Evolutionary conservation across 306 rosid genomes (phyloP).

Genomic region (Erythrophleum fordii): DNA sequence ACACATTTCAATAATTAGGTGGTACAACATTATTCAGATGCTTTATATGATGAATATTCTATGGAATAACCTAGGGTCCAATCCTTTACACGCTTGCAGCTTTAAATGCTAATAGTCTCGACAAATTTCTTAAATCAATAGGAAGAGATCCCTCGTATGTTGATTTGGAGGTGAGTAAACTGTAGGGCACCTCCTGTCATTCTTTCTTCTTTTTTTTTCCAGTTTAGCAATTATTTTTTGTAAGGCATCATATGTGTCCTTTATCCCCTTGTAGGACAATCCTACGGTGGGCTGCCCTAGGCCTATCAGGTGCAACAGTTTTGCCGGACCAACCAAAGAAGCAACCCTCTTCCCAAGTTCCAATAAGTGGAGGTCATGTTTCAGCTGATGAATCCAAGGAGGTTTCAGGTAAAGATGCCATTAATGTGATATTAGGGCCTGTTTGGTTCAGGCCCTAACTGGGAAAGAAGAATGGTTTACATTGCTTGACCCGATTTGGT

Average conservation of each 20-base stretch:
- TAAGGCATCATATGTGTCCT: constrained; percentile 3
- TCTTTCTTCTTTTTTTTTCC: background rate
- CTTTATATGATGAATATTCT: background rate
- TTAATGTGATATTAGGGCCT: constrained; percentile 11
- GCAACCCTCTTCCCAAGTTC: constrained; percentile 51
- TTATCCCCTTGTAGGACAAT: constrained; percentile 64
- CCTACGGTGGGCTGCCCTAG: constrained; percentile 75
- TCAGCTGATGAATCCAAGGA: constrained; percentile 34
- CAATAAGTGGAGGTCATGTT: constrained; percentile 41
- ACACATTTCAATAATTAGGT: background rate
- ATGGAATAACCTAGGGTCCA: background rate
- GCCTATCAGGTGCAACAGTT: constrained; percentile 57
- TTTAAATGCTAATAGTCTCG: constrained; percentile 60
- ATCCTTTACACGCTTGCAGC: constrained; percentile 54
- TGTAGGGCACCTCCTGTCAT: constrained; percentile 19
- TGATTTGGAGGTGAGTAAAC: constrained; percentile 82
- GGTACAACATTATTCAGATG: background rate
- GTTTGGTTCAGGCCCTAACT: too few relatives aligned
- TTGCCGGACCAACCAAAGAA: constrained; percentile 62
- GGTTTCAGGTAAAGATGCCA: constrained; percentile 52
- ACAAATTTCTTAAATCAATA: constrained; percentile 73
- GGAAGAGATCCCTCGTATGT: constrained; percentile 79
- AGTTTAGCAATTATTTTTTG: background rate
- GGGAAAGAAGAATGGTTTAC: too few relatives aligned
- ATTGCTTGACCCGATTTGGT: too few relatives aligned